Conservation (phyloP, 495 filamentous ascomycete genomes). For the Immersiella caudata region DNA sequence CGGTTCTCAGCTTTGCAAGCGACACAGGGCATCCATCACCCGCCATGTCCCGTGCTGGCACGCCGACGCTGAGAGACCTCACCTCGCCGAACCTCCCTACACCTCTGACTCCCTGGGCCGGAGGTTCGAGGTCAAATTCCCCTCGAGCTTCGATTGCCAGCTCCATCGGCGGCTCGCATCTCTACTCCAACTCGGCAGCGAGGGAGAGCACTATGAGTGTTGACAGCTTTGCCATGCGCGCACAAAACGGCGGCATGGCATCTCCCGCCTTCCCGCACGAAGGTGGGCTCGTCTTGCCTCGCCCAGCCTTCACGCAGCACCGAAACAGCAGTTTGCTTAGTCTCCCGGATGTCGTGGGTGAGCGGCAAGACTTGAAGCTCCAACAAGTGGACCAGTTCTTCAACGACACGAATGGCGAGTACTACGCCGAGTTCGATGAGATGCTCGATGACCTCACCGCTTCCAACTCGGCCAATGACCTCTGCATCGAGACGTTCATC, state of each 20-base stretch:
- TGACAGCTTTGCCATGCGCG: conserved; percentile 43
- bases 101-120: conserved; percentile 28
- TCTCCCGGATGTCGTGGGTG: conserved; percentile 61
- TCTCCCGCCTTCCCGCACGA: conserved; percentile 35
- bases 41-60: conserved; percentile 19
- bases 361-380: conserved; percentile 63
- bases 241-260: conserved; percentile 44
- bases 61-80: conserved; percentile 19
- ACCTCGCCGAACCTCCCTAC: conserved; percentile 31
- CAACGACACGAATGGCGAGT: conserved; percentile 63
- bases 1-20: conserved; percentile 24
- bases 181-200: conserved; percentile 34
- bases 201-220: conserved; percentile 40
- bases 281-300: conserved; percentile 33
- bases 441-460: conserved; percentile 55
- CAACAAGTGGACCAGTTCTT: conserved; percentile 70
- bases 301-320: conserved; percentile 32
- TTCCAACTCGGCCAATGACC: conserved; percentile 54
- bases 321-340: conserved; percentile 47
- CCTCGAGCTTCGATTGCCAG: conserved; percentile 33
- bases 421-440: conserved; percentile 59
- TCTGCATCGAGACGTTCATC: conserved; percentile 67
- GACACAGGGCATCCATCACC: conserved; percentile 21
- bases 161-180: conserved; percentile 25
- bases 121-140: conserved; percentile 26